phyloP scores from a whole-genome alignment of 768 basidiomycete genomes.

The Lyophyllum shimeji region DNA sequence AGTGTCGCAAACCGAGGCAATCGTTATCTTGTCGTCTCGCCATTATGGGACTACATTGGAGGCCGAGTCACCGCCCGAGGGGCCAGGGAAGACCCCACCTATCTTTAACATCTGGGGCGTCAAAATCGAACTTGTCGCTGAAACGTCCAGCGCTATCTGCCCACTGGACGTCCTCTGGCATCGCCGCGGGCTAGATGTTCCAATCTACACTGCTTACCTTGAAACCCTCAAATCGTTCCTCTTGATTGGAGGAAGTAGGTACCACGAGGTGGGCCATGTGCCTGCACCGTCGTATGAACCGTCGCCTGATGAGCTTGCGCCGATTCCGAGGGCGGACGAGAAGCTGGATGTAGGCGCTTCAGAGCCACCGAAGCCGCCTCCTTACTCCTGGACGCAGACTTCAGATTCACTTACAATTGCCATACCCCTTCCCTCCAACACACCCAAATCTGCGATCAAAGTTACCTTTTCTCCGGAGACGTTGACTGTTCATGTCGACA shows the following conservation, averaged over 20 bases:
- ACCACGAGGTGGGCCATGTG: conserved; percentile 40
- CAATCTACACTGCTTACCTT: conserved; percentile 54
- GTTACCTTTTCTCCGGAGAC: conserved; percentile 65
- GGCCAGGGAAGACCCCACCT: conserved; percentile 25
- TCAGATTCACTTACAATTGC: conserved; percentile 80
- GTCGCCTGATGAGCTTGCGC: conserved; percentile 61
- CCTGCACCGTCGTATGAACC: conserved; percentile 49
- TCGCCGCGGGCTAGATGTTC: conserved; percentile 69
- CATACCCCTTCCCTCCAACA: conserved; percentile 77
- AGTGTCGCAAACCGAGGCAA: conserved; percentile 35
- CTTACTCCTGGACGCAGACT: conserved; percentile 94
- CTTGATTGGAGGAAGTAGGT: conserved; percentile 57
- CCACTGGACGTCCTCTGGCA: conserved; percentile 65
- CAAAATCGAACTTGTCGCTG: conserved; percentile 44
- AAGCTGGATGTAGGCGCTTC: conserved; percentile 42
- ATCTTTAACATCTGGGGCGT: conserved; percentile 71
- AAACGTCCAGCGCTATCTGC: conserved; percentile 29
- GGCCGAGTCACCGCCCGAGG: conserved; percentile 13
- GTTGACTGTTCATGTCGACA: conserved; percentile 62
- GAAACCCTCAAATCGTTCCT: conserved; percentile 45
- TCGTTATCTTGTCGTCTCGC: conserved; percentile 61
- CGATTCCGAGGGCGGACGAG: conserved; percentile 66
- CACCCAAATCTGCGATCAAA: conserved; percentile 60
- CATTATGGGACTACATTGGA: conserved; percentile 32
- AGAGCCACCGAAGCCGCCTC: conserved; percentile 54